Evolutionary conservation across 768 basidiomycete genomes (phyloP), one percentile per base, ranked within the genome.

Genomic region (Amanita jacksonii): DNA sequence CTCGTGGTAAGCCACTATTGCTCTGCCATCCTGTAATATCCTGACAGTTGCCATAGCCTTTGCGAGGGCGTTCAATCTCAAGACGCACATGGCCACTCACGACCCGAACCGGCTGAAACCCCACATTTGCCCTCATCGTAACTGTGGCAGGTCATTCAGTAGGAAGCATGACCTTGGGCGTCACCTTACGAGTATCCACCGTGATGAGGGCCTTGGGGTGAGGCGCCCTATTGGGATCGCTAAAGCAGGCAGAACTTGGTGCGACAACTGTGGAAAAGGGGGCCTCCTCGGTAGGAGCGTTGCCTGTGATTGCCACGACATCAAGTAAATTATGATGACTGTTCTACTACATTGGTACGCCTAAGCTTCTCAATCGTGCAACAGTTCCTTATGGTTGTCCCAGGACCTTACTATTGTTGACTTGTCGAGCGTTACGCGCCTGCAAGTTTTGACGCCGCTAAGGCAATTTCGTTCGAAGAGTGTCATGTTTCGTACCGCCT

Each of bases 41-140:
- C 42, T 49, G 27, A 46, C 35, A 43, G 47, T 41, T 46, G 30
- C 49, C 44, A 49, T 47, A 85, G 93, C 85, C 1, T 97, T 97
- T 53, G 92, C 91, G 8, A 72, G 92, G 20, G 90, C 90, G 2
- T 96, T 87, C 63, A 97, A 97, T 55, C 65, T 97, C 46, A 97
- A 97, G 69, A 93, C 92, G 0, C 92, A 96, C 61, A 81, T 87
- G 75, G 84, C 85, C 19, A 97, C 92, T 3, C 92, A 97, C 62
- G 89, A 94, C 59, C 92, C 93, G 18, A 81, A 88, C 61, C 74
- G 92, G 48, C 66, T 82, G 39, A 97, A 94, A 67, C 89, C 90
- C 4, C 85, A 89, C 58, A 74, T 81, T 35, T 97, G 92, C 62
- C 85, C 83, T 33, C 87, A 94, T 62, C 69, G 75, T 33, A 76